phyloP scores from a whole-genome alignment of 176 grass and related monocot genomes.

The Zea mays region DNA sequence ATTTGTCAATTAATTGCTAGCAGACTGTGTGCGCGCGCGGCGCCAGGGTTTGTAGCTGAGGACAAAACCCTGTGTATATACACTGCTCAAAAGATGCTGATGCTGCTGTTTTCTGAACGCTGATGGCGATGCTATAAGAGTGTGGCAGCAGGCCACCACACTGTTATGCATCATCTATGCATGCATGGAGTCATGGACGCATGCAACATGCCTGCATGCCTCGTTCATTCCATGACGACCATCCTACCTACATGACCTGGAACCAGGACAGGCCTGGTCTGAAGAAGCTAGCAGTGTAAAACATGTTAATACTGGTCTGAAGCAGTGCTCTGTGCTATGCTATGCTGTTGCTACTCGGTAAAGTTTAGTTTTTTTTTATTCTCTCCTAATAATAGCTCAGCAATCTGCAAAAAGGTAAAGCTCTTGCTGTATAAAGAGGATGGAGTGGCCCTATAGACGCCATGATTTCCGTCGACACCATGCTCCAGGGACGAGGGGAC shows the following conservation, averaged over 20 bases:
- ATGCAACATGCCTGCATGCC: too few relatives aligned
- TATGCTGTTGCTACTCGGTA: background rate
- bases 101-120: slow-evolving; percentile 24
- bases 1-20: slow-evolving; percentile 58
- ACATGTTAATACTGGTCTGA: background rate
- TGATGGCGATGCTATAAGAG: slow-evolving; percentile 44
- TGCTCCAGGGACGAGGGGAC: slow-evolving; percentile 34
- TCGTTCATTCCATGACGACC: slow-evolving; percentile 17
- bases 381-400: background rate
- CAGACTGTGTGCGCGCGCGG: slow-evolving; percentile 47
- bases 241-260: slow-evolving; percentile 33
- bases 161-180: slow-evolving; percentile 34
- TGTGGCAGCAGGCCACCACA: slow-evolving; percentile 45
- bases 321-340: background rate
- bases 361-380: background rate
- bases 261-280: slow-evolving; percentile 48
- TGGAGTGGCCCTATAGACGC: slow-evolving; percentile 27
- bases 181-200: background rate
- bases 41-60: slow-evolving; percentile 58
- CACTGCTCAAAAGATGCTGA: slow-evolving; percentile 69
- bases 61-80: slow-evolving; percentile 73
- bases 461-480: slow-evolving; percentile 58
- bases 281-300: slow-evolving; percentile 23
- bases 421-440: slow-evolving; percentile 3
- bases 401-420: slow-evolving; percentile 26